A percentile compares a stretch with the other conserved stretches of the same genome.
Evolutionary conservation across 805 yeast genomes (phyloP).

Genomic region (Candida boidinii): DNA sequence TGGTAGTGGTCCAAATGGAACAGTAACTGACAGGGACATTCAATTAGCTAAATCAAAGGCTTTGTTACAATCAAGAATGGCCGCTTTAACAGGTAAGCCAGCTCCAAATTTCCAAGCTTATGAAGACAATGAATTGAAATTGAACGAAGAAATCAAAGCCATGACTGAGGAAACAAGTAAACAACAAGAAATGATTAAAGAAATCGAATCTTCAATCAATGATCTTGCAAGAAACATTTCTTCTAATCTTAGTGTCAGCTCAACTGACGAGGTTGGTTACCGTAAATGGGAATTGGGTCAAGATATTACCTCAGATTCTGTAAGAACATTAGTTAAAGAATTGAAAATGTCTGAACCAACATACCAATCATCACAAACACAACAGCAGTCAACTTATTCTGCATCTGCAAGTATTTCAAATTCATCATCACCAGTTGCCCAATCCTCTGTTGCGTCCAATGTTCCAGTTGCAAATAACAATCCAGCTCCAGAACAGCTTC

Average conservation of each 20-base stretch:
- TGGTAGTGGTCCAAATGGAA: constrained; percentile 86
- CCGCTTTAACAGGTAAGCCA: constrained; percentile 79
- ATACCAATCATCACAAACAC: constrained; percentile 2
- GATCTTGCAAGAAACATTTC: constrained; percentile 40
- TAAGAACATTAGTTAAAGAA: constrained; percentile 50
- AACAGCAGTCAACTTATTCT: neutral
- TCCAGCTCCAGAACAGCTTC: constrained; percentile 6
- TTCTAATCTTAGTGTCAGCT: constrained; percentile 19
- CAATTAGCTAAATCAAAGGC: constrained; percentile 77
- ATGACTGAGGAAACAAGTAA: constrained; percentile 46
- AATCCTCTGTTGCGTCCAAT: too few relatives aligned
- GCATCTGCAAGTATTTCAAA: neutral
- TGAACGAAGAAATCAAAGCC: constrained; percentile 41
- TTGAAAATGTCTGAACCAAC: constrained; percentile 30
- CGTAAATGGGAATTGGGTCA: constrained; percentile 77
- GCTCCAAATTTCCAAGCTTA: constrained; percentile 35
- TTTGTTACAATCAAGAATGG: constrained; percentile 77
- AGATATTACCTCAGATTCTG: constrained; percentile 60
- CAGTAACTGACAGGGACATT: constrained; percentile 74
- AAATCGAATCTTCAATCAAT: constrained; percentile 63
- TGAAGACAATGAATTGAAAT: constrained; percentile 45
- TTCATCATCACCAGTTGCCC: constrained; percentile 1
- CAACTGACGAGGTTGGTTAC: constrained; percentile 36
- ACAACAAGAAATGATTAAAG: constrained; percentile 55
- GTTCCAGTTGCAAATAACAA: constrained; percentile 1